These are phyloP conservation scores for Arthroderma sp. DNA, from an alignment of 2,329 filamentous ascomycete genomes.

Conservation along the genomic window DNA sequence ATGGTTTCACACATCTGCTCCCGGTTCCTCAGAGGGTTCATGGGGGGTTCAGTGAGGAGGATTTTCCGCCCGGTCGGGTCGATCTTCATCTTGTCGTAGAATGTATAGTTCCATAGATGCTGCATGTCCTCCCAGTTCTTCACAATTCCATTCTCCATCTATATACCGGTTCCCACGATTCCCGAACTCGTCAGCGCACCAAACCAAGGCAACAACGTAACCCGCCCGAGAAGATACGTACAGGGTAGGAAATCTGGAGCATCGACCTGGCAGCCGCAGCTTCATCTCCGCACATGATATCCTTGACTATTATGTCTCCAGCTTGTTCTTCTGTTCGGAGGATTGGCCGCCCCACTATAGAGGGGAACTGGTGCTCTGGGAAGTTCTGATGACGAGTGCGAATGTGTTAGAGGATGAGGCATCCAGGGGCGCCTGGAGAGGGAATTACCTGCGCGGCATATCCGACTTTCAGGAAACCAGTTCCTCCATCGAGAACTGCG, in stretches of 20 bases:
- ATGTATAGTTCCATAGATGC: slow-evolving; percentile 98
- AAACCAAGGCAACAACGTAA: slow-evolving; percentile 1
- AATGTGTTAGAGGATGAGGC: slow-evolving; percentile 1
- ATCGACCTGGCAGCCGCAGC: slow-evolving; percentile 89
- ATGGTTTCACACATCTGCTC: slow-evolving; percentile 99
- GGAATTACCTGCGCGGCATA: slow-evolving; percentile 68
- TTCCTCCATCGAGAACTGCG: slow-evolving; percentile 96
- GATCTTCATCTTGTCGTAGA: slow-evolving; percentile 91
- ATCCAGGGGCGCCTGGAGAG: not conserved
- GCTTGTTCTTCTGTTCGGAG: slow-evolving; percentile 86
- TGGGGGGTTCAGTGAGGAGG: slow-evolving; percentile 87
- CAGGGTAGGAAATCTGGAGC: slow-evolving; percentile 95
- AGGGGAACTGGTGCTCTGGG: slow-evolving; percentile 95
- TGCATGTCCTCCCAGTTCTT: slow-evolving; percentile 99
- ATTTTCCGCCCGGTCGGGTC: slow-evolving; percentile 91
- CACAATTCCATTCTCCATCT: slow-evolving; percentile 99
- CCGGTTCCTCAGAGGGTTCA: slow-evolving; percentile 94
- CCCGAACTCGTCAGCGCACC: slow-evolving; percentile 1
- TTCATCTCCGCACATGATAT: slow-evolving; percentile 99
- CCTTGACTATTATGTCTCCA: slow-evolving; percentile 66
- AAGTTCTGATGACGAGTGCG: slow-evolving; percentile 58
- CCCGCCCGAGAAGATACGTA: slow-evolving; percentile 27
- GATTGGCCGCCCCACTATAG: slow-evolving; percentile 94
- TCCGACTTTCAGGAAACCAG: slow-evolving; percentile 98
- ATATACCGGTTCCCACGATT: slow-evolving; percentile 12